phyloP scores from a whole-genome alignment of 2,329 filamentous ascomycete genomes.

The Colletotrichum shisoi region DNA sequence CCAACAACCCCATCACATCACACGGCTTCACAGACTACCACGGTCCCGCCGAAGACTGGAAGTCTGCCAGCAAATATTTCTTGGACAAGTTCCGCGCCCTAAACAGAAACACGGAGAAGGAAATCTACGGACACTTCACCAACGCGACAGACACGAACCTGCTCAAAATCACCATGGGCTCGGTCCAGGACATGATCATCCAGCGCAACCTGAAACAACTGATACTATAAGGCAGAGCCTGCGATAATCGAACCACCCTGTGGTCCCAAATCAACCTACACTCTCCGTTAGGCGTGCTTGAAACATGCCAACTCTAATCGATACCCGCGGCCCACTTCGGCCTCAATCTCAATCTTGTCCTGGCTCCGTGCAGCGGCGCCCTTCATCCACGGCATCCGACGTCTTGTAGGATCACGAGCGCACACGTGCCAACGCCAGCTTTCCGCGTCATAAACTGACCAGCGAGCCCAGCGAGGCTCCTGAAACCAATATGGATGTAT shows the following conservation, averaged over 20 bases:
- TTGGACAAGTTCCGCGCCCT: constrained; percentile 80
- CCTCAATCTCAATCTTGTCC: constrained; percentile 11
- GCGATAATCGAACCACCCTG: constrained; percentile 15
- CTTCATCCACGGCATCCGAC: constrained; percentile 9
- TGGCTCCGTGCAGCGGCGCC: constrained; percentile 13
- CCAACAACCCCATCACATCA: constrained; percentile 72
- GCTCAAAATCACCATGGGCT: constrained; percentile 85
- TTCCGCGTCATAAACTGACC: not conserved
- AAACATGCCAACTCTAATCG: constrained; percentile 33
- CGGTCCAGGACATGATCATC: constrained; percentile 87
- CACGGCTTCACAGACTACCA: constrained; percentile 82
- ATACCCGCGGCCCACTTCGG: constrained; percentile 31
- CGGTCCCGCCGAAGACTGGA: constrained; percentile 74
- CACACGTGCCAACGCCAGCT: not conserved
- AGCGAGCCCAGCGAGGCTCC: not conserved
- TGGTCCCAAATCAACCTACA: constrained; percentile 8
- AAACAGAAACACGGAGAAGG: constrained; percentile 72
- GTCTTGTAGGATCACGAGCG: constrained; percentile 3
- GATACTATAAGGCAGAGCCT: constrained; percentile 64
- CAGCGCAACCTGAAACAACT: constrained; percentile 82
- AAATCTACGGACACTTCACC: constrained; percentile 70
- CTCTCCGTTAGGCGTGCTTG: constrained; percentile 4
- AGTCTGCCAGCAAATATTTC: constrained; percentile 81
- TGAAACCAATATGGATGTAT: constrained; percentile 28
- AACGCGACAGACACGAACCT: constrained; percentile 74